Conservation (phyloP, 345 rosid genomes). For the Pistacia atlantica region DNA sequence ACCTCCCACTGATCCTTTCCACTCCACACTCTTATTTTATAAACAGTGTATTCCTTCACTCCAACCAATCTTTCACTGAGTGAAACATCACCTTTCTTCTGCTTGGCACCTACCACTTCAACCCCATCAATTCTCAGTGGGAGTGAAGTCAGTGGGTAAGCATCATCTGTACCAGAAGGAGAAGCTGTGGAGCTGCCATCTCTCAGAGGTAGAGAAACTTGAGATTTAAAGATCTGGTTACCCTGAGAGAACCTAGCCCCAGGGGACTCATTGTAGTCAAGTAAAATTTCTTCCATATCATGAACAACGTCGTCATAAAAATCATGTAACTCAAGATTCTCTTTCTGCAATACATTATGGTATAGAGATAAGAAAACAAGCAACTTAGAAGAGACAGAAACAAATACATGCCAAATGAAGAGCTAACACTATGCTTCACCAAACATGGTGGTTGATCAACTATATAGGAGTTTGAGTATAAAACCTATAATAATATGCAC, state of each 20-base stretch:
- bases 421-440: not conserved
- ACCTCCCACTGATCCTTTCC: slow-evolving; percentile 87
- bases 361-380: slow-evolving; percentile 26
- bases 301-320: slow-evolving; percentile 84
- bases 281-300: slow-evolving; percentile 97
- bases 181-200: slow-evolving; percentile 86
- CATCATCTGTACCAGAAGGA: slow-evolving; percentile 54
- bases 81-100: slow-evolving; percentile 90
- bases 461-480: not conserved
- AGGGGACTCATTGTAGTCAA: slow-evolving; percentile 74
- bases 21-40: slow-evolving; percentile 75
- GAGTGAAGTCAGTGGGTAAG: slow-evolving; percentile 37
- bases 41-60: slow-evolving; percentile 87
- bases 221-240: slow-evolving; percentile 51
- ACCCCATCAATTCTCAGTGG: slow-evolving; percentile 65
- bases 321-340: slow-evolving; percentile 55
- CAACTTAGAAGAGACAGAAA: slow-evolving; percentile 17
- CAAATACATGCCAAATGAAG: not conserved
- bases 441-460: not conserved
- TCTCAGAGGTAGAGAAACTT: slow-evolving; percentile 53
- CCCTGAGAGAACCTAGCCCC: slow-evolving; percentile 59
- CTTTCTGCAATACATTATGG: slow-evolving; percentile 46
- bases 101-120: slow-evolving; percentile 90
- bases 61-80: slow-evolving; percentile 95
- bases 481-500: not conserved